Conservation (phyloP, 139 green algal species). For the Tetraselmis striata region DNA sequence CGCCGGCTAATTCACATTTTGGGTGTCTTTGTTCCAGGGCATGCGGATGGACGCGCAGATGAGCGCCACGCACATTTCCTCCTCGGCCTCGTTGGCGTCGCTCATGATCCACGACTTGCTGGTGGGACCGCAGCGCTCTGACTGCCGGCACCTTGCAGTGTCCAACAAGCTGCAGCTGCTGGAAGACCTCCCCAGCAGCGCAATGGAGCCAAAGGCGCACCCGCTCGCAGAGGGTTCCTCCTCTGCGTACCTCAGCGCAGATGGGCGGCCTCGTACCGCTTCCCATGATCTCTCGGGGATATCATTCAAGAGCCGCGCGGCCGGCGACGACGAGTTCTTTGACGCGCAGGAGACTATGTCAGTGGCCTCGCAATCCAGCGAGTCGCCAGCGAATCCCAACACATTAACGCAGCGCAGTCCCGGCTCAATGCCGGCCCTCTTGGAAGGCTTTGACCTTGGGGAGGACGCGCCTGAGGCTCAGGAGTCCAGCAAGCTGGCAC, state of each 20-base stretch:
- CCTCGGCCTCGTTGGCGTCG: neutral
- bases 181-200: slow-evolving; percentile 10
- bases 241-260: neutral
- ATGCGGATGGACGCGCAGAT: slow-evolving; percentile 25
- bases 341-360: slow-evolving; percentile 26
- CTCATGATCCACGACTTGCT: slow-evolving; percentile 62
- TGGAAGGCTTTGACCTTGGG: neutral
- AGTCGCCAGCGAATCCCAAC: neutral
- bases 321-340: slow-evolving; percentile 38
- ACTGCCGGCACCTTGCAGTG: slow-evolving; percentile 26
- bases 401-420: neutral
- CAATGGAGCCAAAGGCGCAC: no score
- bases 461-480: neutral
- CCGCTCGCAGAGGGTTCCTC: neutral
- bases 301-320: slow-evolving; percentile 17
- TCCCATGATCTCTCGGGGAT: slow-evolving; percentile 28
- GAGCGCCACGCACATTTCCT: neutral
- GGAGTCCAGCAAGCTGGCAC: slow-evolving; percentile 17
- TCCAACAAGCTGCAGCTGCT: slow-evolving; percentile 8
- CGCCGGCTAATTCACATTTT: no score
- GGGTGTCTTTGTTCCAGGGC: neutral
- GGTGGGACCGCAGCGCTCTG: slow-evolving; percentile 29
- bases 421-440: neutral
- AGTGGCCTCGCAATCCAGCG: neutral
- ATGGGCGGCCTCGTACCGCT: neutral